A percentile compares a stretch with the other conserved stretches of the same genome.
Conservation (phyloP, 257 asterid species). For the Orobanche coerulescens region DNA sequence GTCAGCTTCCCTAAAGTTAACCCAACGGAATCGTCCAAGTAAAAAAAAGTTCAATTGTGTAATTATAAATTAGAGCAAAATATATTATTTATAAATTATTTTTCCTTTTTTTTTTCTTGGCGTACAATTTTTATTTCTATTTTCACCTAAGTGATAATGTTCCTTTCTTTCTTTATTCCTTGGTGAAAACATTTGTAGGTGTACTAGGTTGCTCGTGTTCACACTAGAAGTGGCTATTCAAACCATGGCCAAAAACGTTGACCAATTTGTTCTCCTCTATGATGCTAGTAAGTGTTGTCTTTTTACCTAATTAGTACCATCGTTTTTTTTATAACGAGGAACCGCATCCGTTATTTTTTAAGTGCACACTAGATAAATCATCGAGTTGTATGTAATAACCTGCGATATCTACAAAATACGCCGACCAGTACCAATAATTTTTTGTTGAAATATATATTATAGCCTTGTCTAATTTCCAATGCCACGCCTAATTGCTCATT, state of each 20-base stretch:
- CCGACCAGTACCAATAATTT: too few species aligned
- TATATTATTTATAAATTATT: too few species aligned
- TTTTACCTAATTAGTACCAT: too few species aligned
- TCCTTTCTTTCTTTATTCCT: background rate
- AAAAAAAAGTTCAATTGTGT: too few species aligned
- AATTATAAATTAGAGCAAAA: too few species aligned
- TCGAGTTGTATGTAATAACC: too few species aligned
- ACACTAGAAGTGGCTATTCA: constrained; percentile 94
- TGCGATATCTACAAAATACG: constrained; percentile 31
- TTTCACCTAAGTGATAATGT: background rate
- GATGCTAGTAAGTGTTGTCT: constrained; percentile 68
- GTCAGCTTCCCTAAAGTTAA: too few species aligned
- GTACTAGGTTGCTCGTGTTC: constrained; percentile 67
- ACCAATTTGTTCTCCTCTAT: constrained; percentile 70
- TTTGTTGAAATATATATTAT: constrained; percentile 29
- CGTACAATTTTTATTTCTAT: background rate
- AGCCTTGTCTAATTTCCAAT: constrained; percentile 31
- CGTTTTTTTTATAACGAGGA: too few species aligned
- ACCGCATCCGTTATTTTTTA: too few species aligned
- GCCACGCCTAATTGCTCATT: constrained; percentile 60
- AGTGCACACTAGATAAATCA: too few species aligned
- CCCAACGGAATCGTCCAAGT: too few species aligned
- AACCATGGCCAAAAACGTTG: constrained; percentile 66
- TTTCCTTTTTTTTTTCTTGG: background rate
- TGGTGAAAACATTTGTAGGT: constrained; percentile 33